Conservation (phyloP, 257 asterid genomes). For the Asclepias syriaca region DNA sequence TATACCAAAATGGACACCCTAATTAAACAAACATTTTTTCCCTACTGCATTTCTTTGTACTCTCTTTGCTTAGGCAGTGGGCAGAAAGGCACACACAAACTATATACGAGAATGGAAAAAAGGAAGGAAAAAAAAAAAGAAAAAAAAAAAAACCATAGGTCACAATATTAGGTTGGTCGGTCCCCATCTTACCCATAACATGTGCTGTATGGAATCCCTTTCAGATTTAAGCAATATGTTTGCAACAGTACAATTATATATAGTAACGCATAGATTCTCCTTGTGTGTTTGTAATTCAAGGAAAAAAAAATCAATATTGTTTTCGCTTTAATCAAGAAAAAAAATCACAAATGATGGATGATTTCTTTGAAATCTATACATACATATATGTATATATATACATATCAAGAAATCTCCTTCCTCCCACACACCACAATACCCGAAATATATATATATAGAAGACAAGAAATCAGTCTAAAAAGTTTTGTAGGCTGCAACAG, state of each 20-base stretch:
- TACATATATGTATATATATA: too few relatives aligned
- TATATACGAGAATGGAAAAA: neutral
- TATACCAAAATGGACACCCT: neutral
- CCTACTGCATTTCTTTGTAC: neutral
- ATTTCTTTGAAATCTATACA: too few relatives aligned
- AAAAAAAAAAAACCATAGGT: too few relatives aligned
- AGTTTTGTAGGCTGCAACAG: conserved; percentile 13
- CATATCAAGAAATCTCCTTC: too few relatives aligned
- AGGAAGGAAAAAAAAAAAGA: neutral
- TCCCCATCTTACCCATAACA: neutral
- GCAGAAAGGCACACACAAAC: neutral
- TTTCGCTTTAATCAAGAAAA: neutral
- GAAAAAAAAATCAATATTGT: too few relatives aligned
- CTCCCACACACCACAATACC: too few relatives aligned
- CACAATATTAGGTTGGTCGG: neutral
- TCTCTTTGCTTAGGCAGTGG: neutral
- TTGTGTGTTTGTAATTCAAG: neutral
- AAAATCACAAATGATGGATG: too few relatives aligned
- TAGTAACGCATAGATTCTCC: neutral
- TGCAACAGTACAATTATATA: neutral
- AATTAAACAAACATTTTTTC: too few relatives aligned
- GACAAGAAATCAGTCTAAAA: conserved; percentile 13
- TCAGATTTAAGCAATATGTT: neutral
- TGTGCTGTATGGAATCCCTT: neutral
- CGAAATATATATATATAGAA: too few relatives aligned